Base-by-base conservation (phyloP, 805 yeast species). In the Vanderwaltozyma verrucispora region DNA sequence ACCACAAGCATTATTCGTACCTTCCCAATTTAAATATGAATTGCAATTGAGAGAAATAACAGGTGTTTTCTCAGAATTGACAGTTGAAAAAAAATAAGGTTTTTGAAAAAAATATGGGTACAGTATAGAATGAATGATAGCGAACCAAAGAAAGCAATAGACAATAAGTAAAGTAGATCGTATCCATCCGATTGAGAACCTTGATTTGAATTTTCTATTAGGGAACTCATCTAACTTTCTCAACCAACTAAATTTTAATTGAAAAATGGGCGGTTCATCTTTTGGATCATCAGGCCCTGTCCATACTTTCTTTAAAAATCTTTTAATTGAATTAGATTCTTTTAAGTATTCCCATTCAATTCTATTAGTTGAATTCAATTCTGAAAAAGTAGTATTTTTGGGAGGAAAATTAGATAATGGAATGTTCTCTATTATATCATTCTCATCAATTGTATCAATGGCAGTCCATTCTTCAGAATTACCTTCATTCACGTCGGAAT, bases 1-100 rank as follows among this genome's bases (percentile, higher is more conserved):
- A 0, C 96, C 96, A 66, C 96, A 88, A 1, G 65, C 69, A 9
- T 72, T 75, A 50, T 81, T 82, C 39, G 77, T 80, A 0, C 95
- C 95, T 34, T 54, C 62, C 95, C 95, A 86, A 41, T 80, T 64
- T 36, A 59, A 30, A 18, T 48, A 46, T 7, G 60, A 50, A 24
- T 54, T 54, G 36, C 64, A 60, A 28, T 43, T 41, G 18, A 79
- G 48, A 4, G 75, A 51, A 1, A 68, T 44, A 2, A 74, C 65
- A 13, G 62, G 50, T 2, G 47, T 36, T 33, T 53, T 50, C 10
- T 50, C 49, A 5, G 38, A 39, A 2, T 47, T 48, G 7, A 49
- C 49, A 6, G 40, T 34, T 10, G 50, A 44, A 16, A 44, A 31
- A 35, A 60, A 40, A 46, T 43, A 47, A 0, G 80, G 74, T 3